Percentiles rank a stretch among this genome's conserved stretches.
These are phyloP conservation scores for Heracleum sosnowskyi DNA, from an alignment of 129 eudicot genomes.

Conservation along the genomic window DNA sequence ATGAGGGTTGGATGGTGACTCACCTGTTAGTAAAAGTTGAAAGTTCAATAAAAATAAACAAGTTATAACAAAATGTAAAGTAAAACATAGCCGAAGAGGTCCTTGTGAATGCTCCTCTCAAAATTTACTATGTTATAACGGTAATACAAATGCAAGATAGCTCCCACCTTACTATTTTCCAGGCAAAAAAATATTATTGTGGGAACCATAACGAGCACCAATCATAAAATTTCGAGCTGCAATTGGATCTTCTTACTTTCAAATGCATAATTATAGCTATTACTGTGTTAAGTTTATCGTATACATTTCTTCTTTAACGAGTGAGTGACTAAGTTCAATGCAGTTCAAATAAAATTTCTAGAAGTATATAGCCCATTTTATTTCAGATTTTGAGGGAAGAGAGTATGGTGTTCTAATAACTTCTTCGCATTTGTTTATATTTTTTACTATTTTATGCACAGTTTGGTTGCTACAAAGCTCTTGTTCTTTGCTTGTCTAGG, in stretches of 20 bases:
- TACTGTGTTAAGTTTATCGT: neutral
- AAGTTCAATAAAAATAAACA: neutral
- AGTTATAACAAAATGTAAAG: neutral
- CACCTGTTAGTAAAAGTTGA: slow-evolving; percentile 38
- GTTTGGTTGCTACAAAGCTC: neutral
- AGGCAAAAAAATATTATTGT: neutral
- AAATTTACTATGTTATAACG: neutral
- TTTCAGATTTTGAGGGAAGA: neutral
- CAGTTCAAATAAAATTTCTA: neutral
- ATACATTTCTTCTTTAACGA: neutral
- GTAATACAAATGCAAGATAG: neutral
- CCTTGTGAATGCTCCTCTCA: neutral
- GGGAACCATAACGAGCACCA: neutral
- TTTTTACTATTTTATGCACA: neutral
- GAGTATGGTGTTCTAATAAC: neutral
- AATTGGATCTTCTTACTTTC: neutral
- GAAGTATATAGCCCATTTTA: too few relatives aligned
- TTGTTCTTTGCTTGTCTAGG: slow-evolving; percentile 3
- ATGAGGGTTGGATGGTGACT: slow-evolving; percentile 93
- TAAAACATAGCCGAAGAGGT: neutral
- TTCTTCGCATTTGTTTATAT: neutral
- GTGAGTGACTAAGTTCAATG: neutral
- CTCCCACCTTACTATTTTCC: neutral
- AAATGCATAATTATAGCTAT: neutral
- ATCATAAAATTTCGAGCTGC: neutral